Base-by-base conservation (phyloP, 2,329 filamentous ascomycete genomes). In the Nigrospora osmanthi region DNA sequence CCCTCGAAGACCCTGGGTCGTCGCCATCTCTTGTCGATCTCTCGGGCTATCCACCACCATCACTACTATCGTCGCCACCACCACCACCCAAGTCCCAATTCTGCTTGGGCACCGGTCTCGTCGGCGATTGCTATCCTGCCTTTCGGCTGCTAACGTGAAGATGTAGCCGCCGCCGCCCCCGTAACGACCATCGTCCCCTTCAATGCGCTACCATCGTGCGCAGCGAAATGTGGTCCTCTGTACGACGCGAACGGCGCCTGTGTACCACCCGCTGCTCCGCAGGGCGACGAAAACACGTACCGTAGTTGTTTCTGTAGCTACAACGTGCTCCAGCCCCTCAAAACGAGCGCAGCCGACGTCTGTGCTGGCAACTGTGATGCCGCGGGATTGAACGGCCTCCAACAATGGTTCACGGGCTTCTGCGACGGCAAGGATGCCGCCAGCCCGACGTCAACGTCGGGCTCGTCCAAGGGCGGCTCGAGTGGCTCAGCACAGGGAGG, bases 241-340 rank as follows among this genome's bases (percentile, higher is more conserved):
- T 80, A 75, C 58, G 77, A 87, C 62, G 87, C 85, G 47, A 86
- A 89, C 58, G 76, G 75, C 38, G 79, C 72, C 49, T 94, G 89
- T 63, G 74, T 84, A 1, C 83, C 84, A 4, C 77, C 76, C 4
- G 71, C 66, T 19, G 70, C 64, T 4, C 62, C 74, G 6, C 61
- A 65, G 7, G 71, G 72, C 41, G 70, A 72, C 40, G 61, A 73
- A 35, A 57, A 62, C 16, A 75, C 71, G 37, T 87, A 85, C 61
- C 71, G 79, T 42, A 70, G 72, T 33, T 94, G 89, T 66, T 89
- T 94, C 68, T 95, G 89, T 67, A 68, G 73, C 54, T 80, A 84
- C 41, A 51, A 70, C 12, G 67, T 73, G 17, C 72, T 93, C 3
- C 66, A 72, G 4, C 62, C 72, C 10, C 80, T 89, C 45, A 75